Percentiles rank a stretch among this genome's conserved stretches.
phyloP scores from a whole-genome alignment of 1,284 basidiomycete genomes.

The Xanthoconium separans region DNA sequence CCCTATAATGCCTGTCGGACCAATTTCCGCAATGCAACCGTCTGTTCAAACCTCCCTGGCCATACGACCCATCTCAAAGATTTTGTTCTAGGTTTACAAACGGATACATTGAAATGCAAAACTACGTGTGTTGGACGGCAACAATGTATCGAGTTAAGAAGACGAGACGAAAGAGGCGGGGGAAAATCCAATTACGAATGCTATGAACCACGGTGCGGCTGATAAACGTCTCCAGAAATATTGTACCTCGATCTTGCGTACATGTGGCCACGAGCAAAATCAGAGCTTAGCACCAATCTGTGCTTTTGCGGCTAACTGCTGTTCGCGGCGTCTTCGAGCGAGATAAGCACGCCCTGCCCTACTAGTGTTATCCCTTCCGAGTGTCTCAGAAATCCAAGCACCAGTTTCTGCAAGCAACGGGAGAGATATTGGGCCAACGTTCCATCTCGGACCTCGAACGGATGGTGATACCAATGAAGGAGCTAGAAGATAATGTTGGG shows the following conservation, averaged over 20 bases:
- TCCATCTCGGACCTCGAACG: conserved; percentile 44
- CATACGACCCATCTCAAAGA: too few species aligned
- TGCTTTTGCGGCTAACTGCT: conserved; percentile 25
- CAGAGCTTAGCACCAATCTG: conserved; percentile 8
- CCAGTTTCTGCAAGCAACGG: conserved; percentile 72
- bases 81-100: too few species aligned
- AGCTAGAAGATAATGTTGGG: neutral
- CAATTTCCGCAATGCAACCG: too few species aligned
- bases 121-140: neutral
- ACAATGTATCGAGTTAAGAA: neutral
- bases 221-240: neutral
- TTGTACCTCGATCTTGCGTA: neutral
- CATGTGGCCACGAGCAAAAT: neutral
- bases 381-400: conserved; percentile 72
- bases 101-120: neutral
- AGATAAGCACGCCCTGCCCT: conserved; percentile 79
- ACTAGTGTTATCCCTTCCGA: conserved; percentile 73
- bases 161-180: neutral
- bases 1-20: too few species aligned
- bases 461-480: neutral
- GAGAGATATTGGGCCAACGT: conserved; percentile 64
- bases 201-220: neutral
- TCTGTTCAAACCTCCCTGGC: too few species aligned
- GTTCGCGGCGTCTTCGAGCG: conserved; percentile 48
- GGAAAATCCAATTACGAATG: neutral